Percentiles rank a stretch among this genome's conserved stretches.
phyloP scores from a whole-genome alignment of 2,329 filamentous ascomycete species.

The Penicillium crustosum region DNA sequence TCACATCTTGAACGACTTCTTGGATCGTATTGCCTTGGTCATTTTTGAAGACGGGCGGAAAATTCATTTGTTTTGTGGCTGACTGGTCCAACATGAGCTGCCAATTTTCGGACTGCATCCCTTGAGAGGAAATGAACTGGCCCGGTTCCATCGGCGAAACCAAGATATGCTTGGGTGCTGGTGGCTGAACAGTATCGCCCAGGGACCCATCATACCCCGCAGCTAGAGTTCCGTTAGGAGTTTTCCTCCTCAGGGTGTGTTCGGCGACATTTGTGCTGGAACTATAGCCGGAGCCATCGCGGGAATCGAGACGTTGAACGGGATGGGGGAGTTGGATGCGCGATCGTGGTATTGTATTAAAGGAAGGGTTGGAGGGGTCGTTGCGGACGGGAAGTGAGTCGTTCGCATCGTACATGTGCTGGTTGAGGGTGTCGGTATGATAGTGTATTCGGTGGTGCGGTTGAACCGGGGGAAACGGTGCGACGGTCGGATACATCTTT shows the following conservation, averaged over 20 bases:
- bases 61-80: constrained; percentile 37
- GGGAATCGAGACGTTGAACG: constrained; percentile 38
- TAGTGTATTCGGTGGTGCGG: constrained; percentile 42
- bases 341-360: constrained; percentile 32
- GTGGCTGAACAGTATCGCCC: constrained; percentile 64
- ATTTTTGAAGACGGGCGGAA: constrained; percentile 42
- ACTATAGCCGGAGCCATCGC: constrained; percentile 28
- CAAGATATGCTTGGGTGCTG: constrained; percentile 79
- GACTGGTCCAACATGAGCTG: constrained; percentile 31
- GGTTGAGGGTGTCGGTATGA: constrained; percentile 31
- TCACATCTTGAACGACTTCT: constrained; percentile 34
- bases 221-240: constrained; percentile 87
- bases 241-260: constrained; percentile 84
- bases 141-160: constrained; percentile 59
- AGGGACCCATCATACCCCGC: constrained; percentile 87
- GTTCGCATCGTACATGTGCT: constrained; percentile 33
- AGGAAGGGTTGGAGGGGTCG: constrained; percentile 28
- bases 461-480: constrained; percentile 45
- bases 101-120: constrained; percentile 36
- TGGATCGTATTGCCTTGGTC: constrained; percentile 31
- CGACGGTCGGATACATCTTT: constrained; percentile 53
- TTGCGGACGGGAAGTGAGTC: constrained; percentile 28
- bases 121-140: constrained; percentile 33
- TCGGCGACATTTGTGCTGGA: constrained; percentile 49
- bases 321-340: constrained; percentile 42